Evolutionary conservation across 2,329 filamentous ascomycete species (phyloP), one percentile per base, ranked within the genome.

Genomic region (Capronia coronata): DNA sequence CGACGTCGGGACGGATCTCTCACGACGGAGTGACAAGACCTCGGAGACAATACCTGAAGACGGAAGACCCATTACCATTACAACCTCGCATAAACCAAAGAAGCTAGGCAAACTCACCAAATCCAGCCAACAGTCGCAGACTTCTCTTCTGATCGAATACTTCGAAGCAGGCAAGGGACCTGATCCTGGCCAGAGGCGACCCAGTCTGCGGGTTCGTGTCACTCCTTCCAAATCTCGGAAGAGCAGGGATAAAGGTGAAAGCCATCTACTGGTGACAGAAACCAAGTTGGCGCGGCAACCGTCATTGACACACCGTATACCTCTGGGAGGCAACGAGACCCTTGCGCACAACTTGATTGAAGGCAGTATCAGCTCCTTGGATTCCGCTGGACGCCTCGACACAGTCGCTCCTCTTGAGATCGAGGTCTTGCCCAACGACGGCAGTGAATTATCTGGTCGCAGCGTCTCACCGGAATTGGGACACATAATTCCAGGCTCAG

Each of bases 71-170:
- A 83, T 98, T 63, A 97, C 88, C 53, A 94, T 98, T 67, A 83
- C 84, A 65, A 95, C 91, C 61, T 66, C 70, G 35, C 79, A 78
- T 64, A 75, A 86, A 68, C 78, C 81, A 70, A 61, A 83, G 80
- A 66, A 80, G 76, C 77, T 74, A 60, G 71, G 75, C 54, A 76
- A 70, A 55, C 70, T 78, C 50, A 74, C 74, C 68, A 75, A 68
- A 65, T 68, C 72, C 63, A 64, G 69, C 64, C 68, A 78, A 38
- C 69, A 79, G 61, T 94, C 87, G 39, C 89, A 94, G 71, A 94
- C 90, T 30, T 94, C 87, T 49, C 76, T 96, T 59, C 75, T 96
- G 62, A 96, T 96, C 63, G 90, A 96, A 71, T 95, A 94, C 69
- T 96, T 94, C 63, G 90, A 95, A 70, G 86, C 82, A 59, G 81